Base-by-base conservation (phyloP, 192 early-diverging fungal species). In the Mortierella alpina region DNA sequence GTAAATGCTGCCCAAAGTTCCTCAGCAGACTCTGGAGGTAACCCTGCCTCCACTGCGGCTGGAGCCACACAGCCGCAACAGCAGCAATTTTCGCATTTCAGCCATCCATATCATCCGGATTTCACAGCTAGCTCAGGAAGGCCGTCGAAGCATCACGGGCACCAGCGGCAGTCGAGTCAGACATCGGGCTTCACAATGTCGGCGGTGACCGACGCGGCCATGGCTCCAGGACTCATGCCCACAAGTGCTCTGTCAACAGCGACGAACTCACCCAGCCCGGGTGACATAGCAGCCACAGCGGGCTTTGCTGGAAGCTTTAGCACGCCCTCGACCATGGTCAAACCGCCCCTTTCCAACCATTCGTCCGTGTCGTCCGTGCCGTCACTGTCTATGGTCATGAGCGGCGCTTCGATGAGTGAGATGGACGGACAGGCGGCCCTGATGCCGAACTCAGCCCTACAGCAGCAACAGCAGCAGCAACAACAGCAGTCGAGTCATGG, bases 51-150 rank as follows among this genome's bases (percentile, higher is more conserved):
- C 0, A 62, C 70, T 2, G 6, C 61, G 12, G 14, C 75, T 22
- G 41, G 46, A 14, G 17, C 39, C 20, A 40, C 48, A 12, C 62
- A 46, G 6, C 45, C 70, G 23, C 76, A 79, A 50, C 63, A 72
- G 40, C 70, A 68, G 22, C 69, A 71, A 40, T 66, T 68, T 44
- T 61, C 68, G 13, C 61, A 80, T 40, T 67, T 57, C 40, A 68
- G 60, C 13, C 77, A 80, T 44, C 77, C 77, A 0, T 80, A 80
- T 47, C 77, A 80, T 18, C 77, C 77, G 8, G 77, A 80, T 45
- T 80, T 68, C 52, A 80, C 70, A 3, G 13, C 69, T 9, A 65
- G 69, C 22, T 49, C 69, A 54, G 67, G 61, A 22, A 57, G 69
- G 15, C 54, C 47, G 13, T 60, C 57, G 7, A 80, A 72, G 13